phyloP scores from a whole-genome alignment of 73 alveolate species.

The Stentor roeselii region DNA sequence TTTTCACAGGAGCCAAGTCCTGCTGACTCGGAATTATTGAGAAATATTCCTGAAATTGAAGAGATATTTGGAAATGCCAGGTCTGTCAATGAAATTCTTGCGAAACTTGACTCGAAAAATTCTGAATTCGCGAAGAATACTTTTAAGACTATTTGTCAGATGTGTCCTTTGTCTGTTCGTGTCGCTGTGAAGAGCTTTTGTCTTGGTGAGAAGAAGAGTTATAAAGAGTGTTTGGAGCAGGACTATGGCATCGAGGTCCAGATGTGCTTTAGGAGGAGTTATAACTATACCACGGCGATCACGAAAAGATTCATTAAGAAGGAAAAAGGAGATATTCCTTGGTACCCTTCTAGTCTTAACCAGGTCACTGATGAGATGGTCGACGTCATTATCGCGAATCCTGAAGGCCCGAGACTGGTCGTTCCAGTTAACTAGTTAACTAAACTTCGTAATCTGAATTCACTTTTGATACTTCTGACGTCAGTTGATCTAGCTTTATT shows the following conservation, averaged over 20 bases:
- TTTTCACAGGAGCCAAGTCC: not conserved
- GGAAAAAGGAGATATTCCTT: not conserved
- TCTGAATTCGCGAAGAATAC: not conserved
- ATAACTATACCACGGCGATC: conserved; percentile 22
- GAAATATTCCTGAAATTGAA: conserved; percentile 14
- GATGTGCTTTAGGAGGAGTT: conserved; percentile 17
- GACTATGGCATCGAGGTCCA: conserved; percentile 13
- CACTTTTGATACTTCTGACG: not conserved
- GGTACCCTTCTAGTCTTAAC: not conserved
- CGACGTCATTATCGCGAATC: not conserved
- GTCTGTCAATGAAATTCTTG: not conserved
- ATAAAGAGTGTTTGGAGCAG: conserved; percentile 12
- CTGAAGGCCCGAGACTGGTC: conserved; percentile 23
- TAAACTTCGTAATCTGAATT: not conserved
- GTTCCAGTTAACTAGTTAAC: not conserved
- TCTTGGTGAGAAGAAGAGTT: not conserved
- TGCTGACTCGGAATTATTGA: not conserved
- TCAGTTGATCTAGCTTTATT: not conserved
- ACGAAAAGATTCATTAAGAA: not conserved
- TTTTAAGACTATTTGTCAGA: not conserved
- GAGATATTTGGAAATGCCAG: not conserved
- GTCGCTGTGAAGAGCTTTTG: not conserved
- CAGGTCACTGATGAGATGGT: conserved; percentile 28
- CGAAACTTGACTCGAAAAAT: not conserved
- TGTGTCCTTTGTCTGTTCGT: not conserved